phyloP scores from a whole-genome alignment of 2,329 filamentous ascomycete genomes.

The Hypoxylon rubiginosum region DNA sequence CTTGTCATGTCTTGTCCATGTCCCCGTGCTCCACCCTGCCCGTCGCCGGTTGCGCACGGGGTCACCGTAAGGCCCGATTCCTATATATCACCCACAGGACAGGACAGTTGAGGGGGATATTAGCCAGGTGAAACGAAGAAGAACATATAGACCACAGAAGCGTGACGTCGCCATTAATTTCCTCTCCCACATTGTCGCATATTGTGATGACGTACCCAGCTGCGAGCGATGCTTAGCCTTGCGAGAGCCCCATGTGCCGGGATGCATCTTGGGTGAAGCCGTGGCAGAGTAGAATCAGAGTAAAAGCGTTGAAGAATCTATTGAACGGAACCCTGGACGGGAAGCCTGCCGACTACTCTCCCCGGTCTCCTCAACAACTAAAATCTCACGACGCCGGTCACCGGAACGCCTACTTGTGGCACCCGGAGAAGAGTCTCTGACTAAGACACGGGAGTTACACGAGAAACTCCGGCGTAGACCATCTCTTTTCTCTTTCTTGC shows the following conservation, averaged over 20 bases:
- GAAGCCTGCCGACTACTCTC: conserved; percentile 18
- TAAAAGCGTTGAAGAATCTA: not conserved
- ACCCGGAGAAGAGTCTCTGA: conserved; percentile 10
- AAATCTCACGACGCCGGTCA: conserved; percentile 22
- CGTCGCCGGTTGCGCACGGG: conserved; percentile 25
- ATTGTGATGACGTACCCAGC: not conserved
- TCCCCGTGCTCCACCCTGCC: conserved; percentile 6
- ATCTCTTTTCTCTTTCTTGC: conserved; percentile 5
- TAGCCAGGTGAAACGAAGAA: conserved; percentile 18
- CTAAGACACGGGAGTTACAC: conserved; percentile 28
- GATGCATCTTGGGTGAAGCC: not conserved
- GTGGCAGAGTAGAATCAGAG: conserved; percentile 1
- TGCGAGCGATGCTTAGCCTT: conserved; percentile 7
- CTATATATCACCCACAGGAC: conserved; percentile 14
- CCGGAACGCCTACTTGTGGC: conserved; percentile 28
- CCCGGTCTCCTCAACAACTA: conserved; percentile 11
- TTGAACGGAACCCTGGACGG: conserved; percentile 1
- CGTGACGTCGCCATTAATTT: conserved; percentile 23
- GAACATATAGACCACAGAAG: not conserved
- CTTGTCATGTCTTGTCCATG: not conserved
- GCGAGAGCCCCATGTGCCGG: conserved; percentile 14
- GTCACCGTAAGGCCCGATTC: conserved; percentile 21
- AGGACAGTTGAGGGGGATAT: conserved; percentile 17
- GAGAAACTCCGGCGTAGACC: conserved; percentile 36
- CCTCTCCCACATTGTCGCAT: conserved; percentile 21